Evolutionary conservation across 2,329 filamentous ascomycete genomes (phyloP).

Genomic region (Botrytis galanthina): DNA sequence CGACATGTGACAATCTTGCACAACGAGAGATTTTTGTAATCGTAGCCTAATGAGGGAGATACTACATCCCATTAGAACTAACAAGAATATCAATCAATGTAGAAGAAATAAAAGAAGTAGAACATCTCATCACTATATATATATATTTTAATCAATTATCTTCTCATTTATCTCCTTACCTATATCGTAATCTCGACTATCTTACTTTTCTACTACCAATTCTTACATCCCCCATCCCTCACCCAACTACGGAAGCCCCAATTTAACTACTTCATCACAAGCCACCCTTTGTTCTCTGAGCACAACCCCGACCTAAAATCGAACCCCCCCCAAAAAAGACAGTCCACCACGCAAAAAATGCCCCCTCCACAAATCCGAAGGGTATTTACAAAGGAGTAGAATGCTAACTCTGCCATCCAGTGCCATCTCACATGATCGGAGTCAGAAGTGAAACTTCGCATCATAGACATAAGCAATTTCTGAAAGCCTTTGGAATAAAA

Average conservation of each 20-base stretch:
- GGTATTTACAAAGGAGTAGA: constrained; percentile 21
- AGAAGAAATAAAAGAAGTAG: not conserved
- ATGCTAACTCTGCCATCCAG: constrained; percentile 11
- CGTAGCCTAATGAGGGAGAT: not conserved
- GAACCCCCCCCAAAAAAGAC: not conserved
- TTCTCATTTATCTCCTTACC: not conserved
- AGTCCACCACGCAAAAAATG: not conserved
- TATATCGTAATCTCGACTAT: not conserved
- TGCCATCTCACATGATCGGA: not conserved
- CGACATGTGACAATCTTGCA: not conserved
- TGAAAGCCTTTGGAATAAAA: not conserved
- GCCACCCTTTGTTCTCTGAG: not conserved
- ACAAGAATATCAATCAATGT: not conserved
- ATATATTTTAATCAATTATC: not conserved
- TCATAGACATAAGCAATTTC: constrained; percentile 1
- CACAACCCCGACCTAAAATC: not conserved
- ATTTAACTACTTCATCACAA: not conserved
- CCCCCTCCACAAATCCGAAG: constrained; percentile 13
- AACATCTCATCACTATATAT: not conserved
- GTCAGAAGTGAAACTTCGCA: constrained; percentile 4
- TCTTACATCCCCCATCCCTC: not conserved
- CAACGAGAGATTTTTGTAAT: not conserved
- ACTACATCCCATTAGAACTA: not conserved
- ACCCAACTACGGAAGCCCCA: not conserved
- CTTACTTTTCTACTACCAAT: not conserved